Base-by-base conservation (phyloP, 345 rosid genomes). In the Boechera retrofracta region DNA sequence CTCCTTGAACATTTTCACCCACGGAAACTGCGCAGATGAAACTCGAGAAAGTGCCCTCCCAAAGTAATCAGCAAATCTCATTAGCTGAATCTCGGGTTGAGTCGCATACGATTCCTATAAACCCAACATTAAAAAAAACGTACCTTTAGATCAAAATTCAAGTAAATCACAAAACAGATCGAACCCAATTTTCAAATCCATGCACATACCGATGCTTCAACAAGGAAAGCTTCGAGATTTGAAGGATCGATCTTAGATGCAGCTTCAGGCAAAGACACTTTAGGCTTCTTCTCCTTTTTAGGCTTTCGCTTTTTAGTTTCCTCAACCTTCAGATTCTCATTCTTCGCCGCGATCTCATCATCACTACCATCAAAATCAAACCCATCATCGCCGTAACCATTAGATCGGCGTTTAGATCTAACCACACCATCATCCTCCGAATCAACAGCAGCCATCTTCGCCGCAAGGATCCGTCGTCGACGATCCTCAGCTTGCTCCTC, bases 231-330 rank as follows among this genome's bases (percentile, higher is more conserved):
- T 29, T 42, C 81, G 21, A 89, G 90, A 84, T 89, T 84, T 13
- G 83, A 60, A 10, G 80, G 76, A 58, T 86, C 89, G 33, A 89
- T 83, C 89, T 85, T 87, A 1, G 86, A 77, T 4, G 91, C 90
- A 5, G 94, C 91, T 47, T 87, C 91, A 6, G 90, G 79, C 21
- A 86, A 83, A 5, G 91, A 63, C n/a, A 89, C 83, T 71, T 89
- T 89, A 1, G 91, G 94, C 77, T 86, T 89, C 87, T 87, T 89
- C 65, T 80, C 85, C 81, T 89, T 87, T 84, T 87, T 89, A 5
- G 70, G 80, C 75, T 87, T 87, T 35, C 53, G 61, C 82, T 81
- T 82, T 73, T 84, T 85, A 28, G 57, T 57, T 60, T 77, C 85
- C 60, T 58, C 82, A 7, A 66, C 75, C 77, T 76, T 78, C 29